Conservation (phyloP, 2,329 filamentous ascomycete genomes). For the Westerdykella ornata region DNA sequence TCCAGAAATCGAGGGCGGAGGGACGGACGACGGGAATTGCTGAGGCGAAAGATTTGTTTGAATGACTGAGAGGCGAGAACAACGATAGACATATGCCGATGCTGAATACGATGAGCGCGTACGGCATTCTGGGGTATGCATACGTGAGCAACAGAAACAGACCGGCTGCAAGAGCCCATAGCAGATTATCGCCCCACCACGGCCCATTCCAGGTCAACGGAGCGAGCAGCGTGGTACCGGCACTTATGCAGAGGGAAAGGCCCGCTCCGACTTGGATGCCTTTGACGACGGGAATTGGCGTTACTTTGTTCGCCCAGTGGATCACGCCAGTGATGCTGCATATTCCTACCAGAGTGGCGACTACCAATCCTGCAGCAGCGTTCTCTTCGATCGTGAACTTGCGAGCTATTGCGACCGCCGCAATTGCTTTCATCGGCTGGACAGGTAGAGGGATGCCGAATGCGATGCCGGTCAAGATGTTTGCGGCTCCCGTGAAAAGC, state of each 20-base stretch:
- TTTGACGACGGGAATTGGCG: conserved; percentile 83
- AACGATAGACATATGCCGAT: conserved; percentile 62
- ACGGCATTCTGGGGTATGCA: conserved; percentile 61
- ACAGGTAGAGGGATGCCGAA: conserved; percentile 90
- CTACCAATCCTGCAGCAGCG: conserved; percentile 76
- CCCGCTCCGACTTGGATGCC: conserved; percentile 93
- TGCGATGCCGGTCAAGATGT: conserved; percentile 69
- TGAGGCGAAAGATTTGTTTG: conserved; percentile 42
- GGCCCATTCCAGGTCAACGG: conserved; percentile 63
- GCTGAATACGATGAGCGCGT: conserved; percentile 66
- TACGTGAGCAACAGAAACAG: conserved; percentile 63
- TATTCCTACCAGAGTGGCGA: conserved; percentile 64
- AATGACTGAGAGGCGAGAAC: conserved; percentile 18
- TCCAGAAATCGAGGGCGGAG: conserved; percentile 44
- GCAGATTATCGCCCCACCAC: conserved; percentile 65
- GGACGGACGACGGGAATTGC: conserved; percentile 47
- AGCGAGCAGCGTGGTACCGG: conserved; percentile 59
- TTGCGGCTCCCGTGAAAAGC: conserved; percentile 81
- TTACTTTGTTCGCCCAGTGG: conserved; percentile 61
- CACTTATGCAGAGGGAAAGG: conserved; percentile 71
- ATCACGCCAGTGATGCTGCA: conserved; percentile 77
- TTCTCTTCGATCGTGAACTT: conserved; percentile 62
- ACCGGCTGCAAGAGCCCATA: conserved; percentile 72
- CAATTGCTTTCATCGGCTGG: conserved; percentile 86
- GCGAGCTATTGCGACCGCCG: conserved; percentile 74